phyloP scores from a whole-genome alignment of 345 rosid species.

The Moricandia moricandioides region DNA sequence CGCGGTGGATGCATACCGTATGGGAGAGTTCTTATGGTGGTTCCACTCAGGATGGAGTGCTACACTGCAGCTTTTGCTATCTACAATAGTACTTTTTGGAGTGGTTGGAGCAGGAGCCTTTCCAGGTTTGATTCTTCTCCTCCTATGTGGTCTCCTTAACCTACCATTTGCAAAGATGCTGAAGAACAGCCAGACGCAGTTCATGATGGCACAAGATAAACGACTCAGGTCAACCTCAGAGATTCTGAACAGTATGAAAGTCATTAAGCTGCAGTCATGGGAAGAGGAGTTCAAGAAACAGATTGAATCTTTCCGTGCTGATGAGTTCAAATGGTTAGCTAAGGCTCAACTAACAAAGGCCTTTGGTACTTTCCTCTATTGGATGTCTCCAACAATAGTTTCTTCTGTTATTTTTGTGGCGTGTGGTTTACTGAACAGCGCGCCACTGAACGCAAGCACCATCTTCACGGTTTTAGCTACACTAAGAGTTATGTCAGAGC shows the following conservation, averaged over 20 bases:
- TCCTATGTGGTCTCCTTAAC: conserved; percentile 49
- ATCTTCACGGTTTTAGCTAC: conserved; percentile 76
- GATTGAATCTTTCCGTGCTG: conserved; percentile 52
- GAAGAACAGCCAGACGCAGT: conserved; percentile 56
- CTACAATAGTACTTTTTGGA: conserved; percentile 47
- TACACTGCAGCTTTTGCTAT: conserved; percentile 50
- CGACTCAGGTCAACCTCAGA: conserved; percentile 63
- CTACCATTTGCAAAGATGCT: conserved; percentile 58
- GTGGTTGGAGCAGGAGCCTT: conserved; percentile 67
- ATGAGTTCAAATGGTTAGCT: conserved; percentile 64
- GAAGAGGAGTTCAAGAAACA: conserved; percentile 64
- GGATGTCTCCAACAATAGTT: conserved; percentile 70
- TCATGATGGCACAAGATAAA: conserved; percentile 72
- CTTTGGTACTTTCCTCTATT: conserved; percentile 50
- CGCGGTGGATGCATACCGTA: conserved; percentile 72
- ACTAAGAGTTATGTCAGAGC: conserved; percentile 59
- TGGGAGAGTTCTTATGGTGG: conserved; percentile 85
- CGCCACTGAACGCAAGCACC: conserved; percentile 68
- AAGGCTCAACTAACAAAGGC: conserved; percentile 50
- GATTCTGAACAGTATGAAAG: conserved; percentile 68
- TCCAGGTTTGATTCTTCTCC: conserved; percentile 52
- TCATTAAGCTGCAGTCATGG: conserved; percentile 82
- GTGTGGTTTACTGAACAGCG: conserved; percentile 52
- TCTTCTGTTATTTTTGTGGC: conserved; percentile 64
- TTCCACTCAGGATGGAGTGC: conserved; percentile 60